Conservation (phyloP, 1,284 basidiomycete species). For the Puccinia coronata region DNA sequence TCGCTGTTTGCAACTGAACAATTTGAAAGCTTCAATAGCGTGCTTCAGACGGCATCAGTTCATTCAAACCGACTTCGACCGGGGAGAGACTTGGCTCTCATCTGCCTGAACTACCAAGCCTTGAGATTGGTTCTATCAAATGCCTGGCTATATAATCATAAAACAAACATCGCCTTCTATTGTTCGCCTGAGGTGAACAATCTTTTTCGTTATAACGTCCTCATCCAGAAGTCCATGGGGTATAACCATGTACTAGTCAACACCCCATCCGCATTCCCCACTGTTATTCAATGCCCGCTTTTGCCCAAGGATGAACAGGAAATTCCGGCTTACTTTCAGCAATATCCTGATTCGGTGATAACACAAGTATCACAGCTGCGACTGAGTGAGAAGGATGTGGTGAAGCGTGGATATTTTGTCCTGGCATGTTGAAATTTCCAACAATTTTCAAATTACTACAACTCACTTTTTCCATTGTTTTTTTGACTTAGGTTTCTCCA, state of each 20-base stretch:
- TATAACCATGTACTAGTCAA: not conserved
- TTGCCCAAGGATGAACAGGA: not conserved
- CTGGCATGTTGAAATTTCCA: not conserved
- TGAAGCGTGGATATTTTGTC: not conserved
- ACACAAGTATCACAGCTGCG: not conserved
- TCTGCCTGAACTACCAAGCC: not conserved
- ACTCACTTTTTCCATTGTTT: not conserved
- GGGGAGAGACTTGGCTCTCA: not conserved
- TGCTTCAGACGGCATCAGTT: not conserved
- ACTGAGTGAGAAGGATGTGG: not conserved
- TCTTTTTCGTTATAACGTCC: no score
- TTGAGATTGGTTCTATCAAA: not conserved
- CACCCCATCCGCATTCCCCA: not conserved
- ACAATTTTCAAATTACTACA: not conserved
- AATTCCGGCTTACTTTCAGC: not conserved
- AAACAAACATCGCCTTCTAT: no score
- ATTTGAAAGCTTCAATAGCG: constrained; percentile 6
- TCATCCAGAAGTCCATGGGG: not conserved
- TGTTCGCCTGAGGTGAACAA: no score
- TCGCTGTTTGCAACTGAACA: constrained; percentile 18
- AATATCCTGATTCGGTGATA: not conserved
- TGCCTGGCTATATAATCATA: not conserved
- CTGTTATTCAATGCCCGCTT: not conserved
- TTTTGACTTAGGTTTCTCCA: not conserved
- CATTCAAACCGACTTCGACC: constrained; percentile 13